Evolutionary conservation across 23 red algal species (phyloP).

Genomic region (Agarophyton chilense): DNA sequence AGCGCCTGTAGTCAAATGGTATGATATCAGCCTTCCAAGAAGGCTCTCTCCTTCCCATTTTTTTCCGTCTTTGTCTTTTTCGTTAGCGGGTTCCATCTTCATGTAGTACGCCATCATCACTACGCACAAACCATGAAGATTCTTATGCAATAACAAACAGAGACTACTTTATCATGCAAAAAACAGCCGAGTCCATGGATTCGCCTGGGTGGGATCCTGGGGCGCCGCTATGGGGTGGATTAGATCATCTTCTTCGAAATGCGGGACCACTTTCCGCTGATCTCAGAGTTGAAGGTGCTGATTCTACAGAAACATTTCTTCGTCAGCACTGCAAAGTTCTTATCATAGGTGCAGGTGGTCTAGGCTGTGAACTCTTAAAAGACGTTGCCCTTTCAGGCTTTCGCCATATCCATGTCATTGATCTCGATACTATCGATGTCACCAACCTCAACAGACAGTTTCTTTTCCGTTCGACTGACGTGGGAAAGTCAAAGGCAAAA

Average conservation of each 20-base stretch:
- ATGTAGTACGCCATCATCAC: background rate
- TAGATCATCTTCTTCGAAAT: slow-evolving; percentile 52
- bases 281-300: slow-evolving; percentile 28
- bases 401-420: slow-evolving; percentile 87
- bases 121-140: no score
- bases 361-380: slow-evolving; percentile 94
- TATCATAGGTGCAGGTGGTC: slow-evolving; percentile 92
- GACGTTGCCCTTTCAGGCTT: slow-evolving; percentile 82
- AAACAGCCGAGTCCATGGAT: background rate
- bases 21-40: slow-evolving; percentile 81
- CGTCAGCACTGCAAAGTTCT: slow-evolving; percentile 73
- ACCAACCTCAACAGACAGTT: slow-evolving; percentile 99
- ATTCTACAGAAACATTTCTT: slow-evolving; percentile 48
- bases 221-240: slow-evolving; percentile 36
- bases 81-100: background rate
- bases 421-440: slow-evolving; percentile 94
- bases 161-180: background rate
- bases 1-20: slow-evolving; percentile 80
- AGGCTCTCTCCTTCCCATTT: slow-evolving; percentile 36
- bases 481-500: slow-evolving; percentile 88
- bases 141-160: no score
- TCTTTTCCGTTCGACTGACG: slow-evolving; percentile 79
- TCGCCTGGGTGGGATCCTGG: slow-evolving; percentile 20
- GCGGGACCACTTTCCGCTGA: slow-evolving; percentile 26
- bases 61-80: slow-evolving; percentile 10